These are phyloP conservation scores for Cyclotella baltica DNA, from an alignment of 108 stramenopile genomes.

Conservation along the genomic window DNA sequence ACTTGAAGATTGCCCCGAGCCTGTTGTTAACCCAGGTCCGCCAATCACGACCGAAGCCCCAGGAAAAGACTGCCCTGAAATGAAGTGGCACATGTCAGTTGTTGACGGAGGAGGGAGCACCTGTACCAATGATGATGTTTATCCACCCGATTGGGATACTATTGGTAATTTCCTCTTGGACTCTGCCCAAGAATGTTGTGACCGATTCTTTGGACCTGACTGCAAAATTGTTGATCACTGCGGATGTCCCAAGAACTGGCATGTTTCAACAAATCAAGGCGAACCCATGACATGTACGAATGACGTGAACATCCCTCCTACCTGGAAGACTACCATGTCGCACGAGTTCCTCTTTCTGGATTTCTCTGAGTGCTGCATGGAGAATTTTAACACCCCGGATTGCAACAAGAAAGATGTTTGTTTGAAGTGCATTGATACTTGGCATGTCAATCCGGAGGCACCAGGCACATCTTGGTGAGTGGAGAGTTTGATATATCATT, in stretches of 20 bases:
- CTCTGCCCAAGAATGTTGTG: background rate
- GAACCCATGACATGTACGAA: background rate
- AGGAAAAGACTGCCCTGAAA: background rate
- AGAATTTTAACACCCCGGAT: background rate
- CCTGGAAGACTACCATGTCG: background rate
- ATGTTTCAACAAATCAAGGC: background rate
- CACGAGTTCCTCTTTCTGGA: background rate
- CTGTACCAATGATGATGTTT: slow-evolving; percentile 1
- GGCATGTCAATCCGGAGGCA: slow-evolving; percentile 2
- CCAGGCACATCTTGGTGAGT: slow-evolving; percentile 5
- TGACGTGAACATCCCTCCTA: background rate
- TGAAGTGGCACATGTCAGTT: slow-evolving; percentile 15
- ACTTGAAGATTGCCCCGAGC: background rate
- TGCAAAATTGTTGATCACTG: slow-evolving; percentile 8
- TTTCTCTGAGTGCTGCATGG: background rate
- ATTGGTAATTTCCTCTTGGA: background rate
- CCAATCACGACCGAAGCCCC: background rate
- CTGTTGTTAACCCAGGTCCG: too few species aligned
- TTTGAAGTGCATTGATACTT: background rate
- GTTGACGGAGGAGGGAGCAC: background rate
- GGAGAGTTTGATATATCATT: background rate
- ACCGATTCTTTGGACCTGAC: background rate
- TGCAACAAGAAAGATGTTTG: slow-evolving; percentile 1
- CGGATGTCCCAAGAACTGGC: slow-evolving; percentile 8
- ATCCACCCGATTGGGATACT: slow-evolving; percentile 6